Evolutionary conservation across 495 filamentous ascomycete genomes (phyloP), one percentile per base, ranked within the genome.

Genomic region (Penicillium fimorum): DNA sequence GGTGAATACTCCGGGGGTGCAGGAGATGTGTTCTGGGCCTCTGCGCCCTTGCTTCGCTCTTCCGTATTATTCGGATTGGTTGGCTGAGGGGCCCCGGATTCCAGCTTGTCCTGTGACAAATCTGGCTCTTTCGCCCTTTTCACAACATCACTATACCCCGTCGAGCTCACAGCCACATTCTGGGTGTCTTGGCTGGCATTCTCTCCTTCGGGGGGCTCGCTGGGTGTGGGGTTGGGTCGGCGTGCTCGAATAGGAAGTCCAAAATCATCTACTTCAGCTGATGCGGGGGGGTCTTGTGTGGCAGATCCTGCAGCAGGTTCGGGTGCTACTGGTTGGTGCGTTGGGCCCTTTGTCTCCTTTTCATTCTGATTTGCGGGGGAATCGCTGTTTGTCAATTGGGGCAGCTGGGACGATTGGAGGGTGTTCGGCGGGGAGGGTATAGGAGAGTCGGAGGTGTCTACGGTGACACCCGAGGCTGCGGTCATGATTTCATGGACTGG

Each of bases 201-300:
- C n/a, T 58, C 35, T 25, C 55, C 50, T 17, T 61, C 66, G 10
- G 68, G 45, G 6, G 58, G 44, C 29, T 64, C 62, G 27, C 49
- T 62, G 8, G 55, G 32, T 5, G 60, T 44, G 24, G 52, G 63
- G 17, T 49, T 33, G 20, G 66, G 56, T 40, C 41, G 62, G 18
- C 67, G 70, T 22, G 52, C 30, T 63, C 70, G 75, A 63, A 79
- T 71, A 8, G 75, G 76, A 18, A 79, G 65, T 2, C 76, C 76
- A 58, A 79, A 79, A 44, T 79, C 76, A 48, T 79, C 76, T n/a
- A 76, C 25, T 17, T 69, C 69, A 15, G 61, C 55, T 20, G 53
- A 47, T 59, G 60, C 59, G 46, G 62, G 63, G 40, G 59, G 53
- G 37, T 43, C 47, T 33, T 63, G 60, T 24, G 13, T 32, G 15